Evolutionary conservation across 192 early-diverging fungal genomes (phyloP), one percentile per base, ranked within the genome.

Genomic region (Podila verticillata): DNA sequence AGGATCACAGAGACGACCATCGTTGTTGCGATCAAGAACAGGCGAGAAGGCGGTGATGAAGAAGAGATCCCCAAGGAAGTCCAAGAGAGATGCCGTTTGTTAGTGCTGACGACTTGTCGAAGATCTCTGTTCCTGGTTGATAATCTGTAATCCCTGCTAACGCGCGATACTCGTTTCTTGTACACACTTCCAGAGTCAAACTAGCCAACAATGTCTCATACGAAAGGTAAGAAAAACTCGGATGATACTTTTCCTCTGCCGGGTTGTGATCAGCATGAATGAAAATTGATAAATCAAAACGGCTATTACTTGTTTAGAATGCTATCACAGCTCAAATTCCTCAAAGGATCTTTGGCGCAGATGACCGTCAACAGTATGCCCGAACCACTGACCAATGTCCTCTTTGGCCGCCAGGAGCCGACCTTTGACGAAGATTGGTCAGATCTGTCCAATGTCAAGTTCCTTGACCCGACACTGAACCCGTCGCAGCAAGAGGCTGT

Each of bases 401-500:
- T 92, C 7, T 81, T 91, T 57, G 86, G 85, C 8, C 70, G 64
- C 30, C 70, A 74, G 10, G 26, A 61, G 7, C 86, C 87, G 1
- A 65, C 77, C 19, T 81, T 75, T 17, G 63, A 70, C 4, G 56
- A 78, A 1, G 44, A 57, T 15, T 47, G 68, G 13, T 61, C 58
- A 3, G 82, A 80, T 29, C 9, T 80, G 4, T 72, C 69, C 13
- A 72, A 81, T 29, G 44, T 86, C 13, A 71, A 83, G 29, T 89
- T 89, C 32, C 85, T 88, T 32, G 90, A 96, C 65, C 56, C 68
- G 24, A 82, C 73, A 2, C 80, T 97, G 12, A 96, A 97, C 69
- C 82, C 77, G 2, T 89, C 89, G 15, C 95, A 97, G 72, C 82
- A 78, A 31, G 84, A 85, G n/a, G 95, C 94, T 0, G 90, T 97